Base-by-base conservation (phyloP, 768 basidiomycete genomes). In the Termitomyces eurrhizus region DNA sequence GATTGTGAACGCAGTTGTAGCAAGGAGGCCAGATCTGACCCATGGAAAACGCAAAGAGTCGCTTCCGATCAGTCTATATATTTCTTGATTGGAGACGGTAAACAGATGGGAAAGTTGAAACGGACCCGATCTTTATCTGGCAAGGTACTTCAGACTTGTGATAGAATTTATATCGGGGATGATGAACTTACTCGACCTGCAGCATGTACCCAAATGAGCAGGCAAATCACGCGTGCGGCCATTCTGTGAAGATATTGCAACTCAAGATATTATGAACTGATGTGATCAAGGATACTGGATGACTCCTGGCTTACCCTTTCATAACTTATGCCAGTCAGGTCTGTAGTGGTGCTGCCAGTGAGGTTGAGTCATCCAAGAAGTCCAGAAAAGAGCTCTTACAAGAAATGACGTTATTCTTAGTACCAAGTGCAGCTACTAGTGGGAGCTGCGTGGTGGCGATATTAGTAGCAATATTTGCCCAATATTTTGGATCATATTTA, bases 371-470 rank as follows among this genome's bases (percentile, higher is more conserved):
- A 36, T n/a, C 44, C n/a, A 39, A 26, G 36, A 44, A 37, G 4
- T 45, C 6, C 37, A 8, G 39, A 52, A 7, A 29, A 29, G 14
- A 6, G 4, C 14, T 64, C 73, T 56, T 29, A 76, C 76, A 71
- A 4, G 73, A 73, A 37, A 77, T 66, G 16, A 84, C 67, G 59
- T 87, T 87, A 69, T 88, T 87, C 33, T 60, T 65, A 62, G 81
- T 83, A 1, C 83, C 84, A 29, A 89, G 77, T 2, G 79, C 84
- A 16, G 80, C 76, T 66, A 87, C 73, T 21, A 88, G 73, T 1
- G 85, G 81, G 0, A 84, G 69, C 67, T 88, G 84, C 42, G 74
- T 73, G 16, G 74, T 68, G 1, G 78, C 82, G 26, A 84, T 75
- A 33, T 70, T 69, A 0, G 75, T 80, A 1, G 78, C 73, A 32